These are phyloP conservation scores for Actinomucor elegans DNA, from an alignment of 371 early-diverging fungal genomes.

Conservation along the genomic window DNA sequence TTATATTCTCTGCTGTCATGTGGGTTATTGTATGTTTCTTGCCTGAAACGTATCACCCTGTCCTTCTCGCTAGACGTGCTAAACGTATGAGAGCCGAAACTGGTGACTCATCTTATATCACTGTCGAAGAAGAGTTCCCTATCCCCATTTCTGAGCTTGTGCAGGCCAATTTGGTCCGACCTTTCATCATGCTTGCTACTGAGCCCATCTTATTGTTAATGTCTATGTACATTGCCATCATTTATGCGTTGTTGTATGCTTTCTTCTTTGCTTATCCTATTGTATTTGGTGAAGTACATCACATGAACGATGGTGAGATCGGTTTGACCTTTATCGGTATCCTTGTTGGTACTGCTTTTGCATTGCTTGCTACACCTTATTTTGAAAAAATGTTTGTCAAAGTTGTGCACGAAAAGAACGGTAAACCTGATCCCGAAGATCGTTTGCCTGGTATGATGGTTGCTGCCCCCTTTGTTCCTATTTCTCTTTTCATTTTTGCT, in stretches of 20 bases:
- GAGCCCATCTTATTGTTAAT: slow-evolving; percentile 43
- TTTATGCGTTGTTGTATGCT: slow-evolving; percentile 44
- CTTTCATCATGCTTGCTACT: slow-evolving; percentile 37
- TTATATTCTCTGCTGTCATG: slow-evolving; percentile 41
- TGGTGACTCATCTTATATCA: slow-evolving; percentile 34
- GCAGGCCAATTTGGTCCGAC: slow-evolving; percentile 35
- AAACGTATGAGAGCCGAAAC: slow-evolving; percentile 27
- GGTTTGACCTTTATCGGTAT: slow-evolving; percentile 46
- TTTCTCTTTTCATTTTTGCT: slow-evolving; percentile 46
- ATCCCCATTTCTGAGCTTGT: slow-evolving; percentile 29
- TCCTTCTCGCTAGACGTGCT: slow-evolving; percentile 31
- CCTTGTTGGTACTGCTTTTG: slow-evolving; percentile 34
- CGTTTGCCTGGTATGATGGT: slow-evolving; percentile 48
- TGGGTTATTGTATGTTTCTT: slow-evolving; percentile 36
- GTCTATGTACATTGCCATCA: slow-evolving; percentile 44
- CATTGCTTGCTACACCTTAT: slow-evolving; percentile 32
- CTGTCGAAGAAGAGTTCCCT: slow-evolving; percentile 39
- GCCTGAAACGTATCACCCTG: slow-evolving; percentile 49
- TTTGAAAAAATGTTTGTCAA: slow-evolving; percentile 29
- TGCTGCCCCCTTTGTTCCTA: slow-evolving; percentile 40
- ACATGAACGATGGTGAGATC: slow-evolving; percentile 39
- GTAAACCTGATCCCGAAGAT: slow-evolving; percentile 39
- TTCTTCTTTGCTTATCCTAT: slow-evolving; percentile 50
- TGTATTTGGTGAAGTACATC: slow-evolving; percentile 32
- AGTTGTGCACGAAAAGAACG: slow-evolving; percentile 6